These are phyloP conservation scores for Anthoceros angustus DNA, from an alignment of 225 moss, liverwort and hornwort genomes.

Conservation along the genomic window DNA sequence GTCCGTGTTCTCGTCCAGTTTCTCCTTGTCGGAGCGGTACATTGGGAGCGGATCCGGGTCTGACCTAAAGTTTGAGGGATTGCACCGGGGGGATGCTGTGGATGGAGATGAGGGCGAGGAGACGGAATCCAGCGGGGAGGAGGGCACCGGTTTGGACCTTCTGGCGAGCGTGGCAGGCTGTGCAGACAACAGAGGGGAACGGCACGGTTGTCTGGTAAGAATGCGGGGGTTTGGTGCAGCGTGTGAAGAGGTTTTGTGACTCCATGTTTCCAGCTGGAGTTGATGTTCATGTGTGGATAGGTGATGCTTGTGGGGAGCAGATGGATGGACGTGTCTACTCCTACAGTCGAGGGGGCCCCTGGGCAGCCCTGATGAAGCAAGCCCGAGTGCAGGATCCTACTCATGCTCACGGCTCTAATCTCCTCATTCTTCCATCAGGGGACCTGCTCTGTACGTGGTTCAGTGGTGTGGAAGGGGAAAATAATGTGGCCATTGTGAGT, in stretches of 20 bases:
- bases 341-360: background rate
- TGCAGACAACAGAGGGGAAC: background rate
- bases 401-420: background rate
- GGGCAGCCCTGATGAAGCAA: background rate
- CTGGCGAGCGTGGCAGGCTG: background rate
- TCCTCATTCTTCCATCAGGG: background rate
- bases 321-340: conserved; percentile 2
- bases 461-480: background rate
- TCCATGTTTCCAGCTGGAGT: background rate
- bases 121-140: background rate
- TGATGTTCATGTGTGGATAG: conserved; percentile 3
- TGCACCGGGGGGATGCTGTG: background rate
- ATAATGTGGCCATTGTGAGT: background rate
- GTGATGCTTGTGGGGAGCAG: conserved; percentile 4
- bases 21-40: background rate
- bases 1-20: background rate
- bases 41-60: background rate
- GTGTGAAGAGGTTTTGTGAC: background rate
- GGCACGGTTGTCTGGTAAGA: background rate
- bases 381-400: background rate
- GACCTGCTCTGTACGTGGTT: background rate
- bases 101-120: background rate
- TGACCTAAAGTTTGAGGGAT: background rate
- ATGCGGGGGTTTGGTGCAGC: background rate
- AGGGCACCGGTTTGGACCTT: background rate